Evolutionary conservation across 129 eudicot genomes (phyloP).

Genomic region (Flaveria robusta): DNA sequence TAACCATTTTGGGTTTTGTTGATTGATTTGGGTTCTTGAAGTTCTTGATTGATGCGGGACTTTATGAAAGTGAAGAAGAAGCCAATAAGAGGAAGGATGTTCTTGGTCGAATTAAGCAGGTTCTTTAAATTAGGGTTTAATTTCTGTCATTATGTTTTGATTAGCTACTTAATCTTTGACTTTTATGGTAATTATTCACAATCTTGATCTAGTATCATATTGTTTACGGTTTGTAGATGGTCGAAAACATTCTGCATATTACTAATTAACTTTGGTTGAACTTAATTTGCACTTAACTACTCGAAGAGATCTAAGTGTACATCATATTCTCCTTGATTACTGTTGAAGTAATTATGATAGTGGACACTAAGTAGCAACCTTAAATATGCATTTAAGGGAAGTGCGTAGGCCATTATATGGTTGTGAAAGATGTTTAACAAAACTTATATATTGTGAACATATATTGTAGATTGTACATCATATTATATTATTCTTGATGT

Average conservation of each 20-base stretch:
- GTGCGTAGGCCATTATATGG: no score
- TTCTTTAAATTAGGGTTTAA: neutral
- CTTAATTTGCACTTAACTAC: neutral
- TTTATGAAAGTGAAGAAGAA: slow-evolving; percentile 73
- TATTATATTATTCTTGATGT: no score
- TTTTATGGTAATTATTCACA: neutral
- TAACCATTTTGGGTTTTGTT: neutral
- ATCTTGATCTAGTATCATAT: neutral
- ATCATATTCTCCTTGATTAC: no score
- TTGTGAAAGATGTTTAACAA: no score
- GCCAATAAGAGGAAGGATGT: slow-evolving; percentile 63
- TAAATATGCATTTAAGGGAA: no score
- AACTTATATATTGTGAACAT: no score
- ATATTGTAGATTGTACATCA: no score
- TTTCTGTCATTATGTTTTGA: no score
- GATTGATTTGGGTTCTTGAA: slow-evolving; percentile 18
- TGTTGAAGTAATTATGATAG: no score
- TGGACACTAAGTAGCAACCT: no score
- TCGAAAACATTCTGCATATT: neutral
- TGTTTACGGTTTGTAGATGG: neutral
- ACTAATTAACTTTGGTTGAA: no score
- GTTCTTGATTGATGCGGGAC: slow-evolving; percentile 74
- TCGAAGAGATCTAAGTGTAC: neutral
- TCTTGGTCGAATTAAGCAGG: slow-evolving; percentile 65
- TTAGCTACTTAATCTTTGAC: no score